phyloP scores from a whole-genome alignment of 495 filamentous ascomycete genomes.

The Podospora comata region DNA sequence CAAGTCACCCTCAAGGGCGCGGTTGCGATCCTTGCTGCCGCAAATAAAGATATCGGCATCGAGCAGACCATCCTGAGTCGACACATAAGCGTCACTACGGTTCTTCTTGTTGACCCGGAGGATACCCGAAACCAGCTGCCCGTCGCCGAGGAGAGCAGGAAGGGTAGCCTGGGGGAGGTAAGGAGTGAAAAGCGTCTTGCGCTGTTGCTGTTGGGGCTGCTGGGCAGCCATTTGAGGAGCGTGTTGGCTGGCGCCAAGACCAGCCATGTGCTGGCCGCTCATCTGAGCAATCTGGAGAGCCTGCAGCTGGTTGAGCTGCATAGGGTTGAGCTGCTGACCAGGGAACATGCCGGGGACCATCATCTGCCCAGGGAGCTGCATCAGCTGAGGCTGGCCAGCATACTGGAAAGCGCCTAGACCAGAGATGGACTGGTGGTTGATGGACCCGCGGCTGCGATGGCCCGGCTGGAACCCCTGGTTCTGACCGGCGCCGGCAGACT shows the following conservation, averaged over 20 bases:
- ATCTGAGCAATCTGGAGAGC: constrained; percentile 84
- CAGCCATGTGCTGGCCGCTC: constrained; percentile 67
- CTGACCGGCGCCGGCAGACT: constrained; percentile 55
- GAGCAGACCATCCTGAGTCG: constrained; percentile 76
- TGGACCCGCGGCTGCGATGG: constrained; percentile 78
- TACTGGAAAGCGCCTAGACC: constrained; percentile 88
- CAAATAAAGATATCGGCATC: constrained; percentile 99
- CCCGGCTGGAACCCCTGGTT: constrained; percentile 88
- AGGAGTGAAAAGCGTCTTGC: constrained; percentile 97
- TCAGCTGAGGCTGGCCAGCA: constrained; percentile 82
- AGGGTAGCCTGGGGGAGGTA: constrained; percentile 95
- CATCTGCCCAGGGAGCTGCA: constrained; percentile 81
- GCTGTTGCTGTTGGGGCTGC: constrained; percentile 82
- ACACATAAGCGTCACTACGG: constrained; percentile 95
- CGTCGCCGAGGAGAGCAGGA: constrained; percentile 84
- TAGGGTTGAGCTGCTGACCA: constrained; percentile 79
- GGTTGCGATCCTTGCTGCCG: constrained; percentile 96
- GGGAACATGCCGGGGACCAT: constrained; percentile 73
- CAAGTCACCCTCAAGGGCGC: constrained; percentile 90
- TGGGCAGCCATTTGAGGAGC: constrained; percentile 63
- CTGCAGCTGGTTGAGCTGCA: constrained; percentile 89
- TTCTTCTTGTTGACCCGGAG: constrained; percentile 99
- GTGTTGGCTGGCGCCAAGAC: constrained; percentile 73
- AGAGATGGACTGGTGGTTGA: constrained; percentile 78
- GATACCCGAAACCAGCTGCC: constrained; percentile 92